These are phyloP conservation scores for Penicillium sp. DNA, from an alignment of 2,329 filamentous ascomycete species.

Conservation along the genomic window DNA sequence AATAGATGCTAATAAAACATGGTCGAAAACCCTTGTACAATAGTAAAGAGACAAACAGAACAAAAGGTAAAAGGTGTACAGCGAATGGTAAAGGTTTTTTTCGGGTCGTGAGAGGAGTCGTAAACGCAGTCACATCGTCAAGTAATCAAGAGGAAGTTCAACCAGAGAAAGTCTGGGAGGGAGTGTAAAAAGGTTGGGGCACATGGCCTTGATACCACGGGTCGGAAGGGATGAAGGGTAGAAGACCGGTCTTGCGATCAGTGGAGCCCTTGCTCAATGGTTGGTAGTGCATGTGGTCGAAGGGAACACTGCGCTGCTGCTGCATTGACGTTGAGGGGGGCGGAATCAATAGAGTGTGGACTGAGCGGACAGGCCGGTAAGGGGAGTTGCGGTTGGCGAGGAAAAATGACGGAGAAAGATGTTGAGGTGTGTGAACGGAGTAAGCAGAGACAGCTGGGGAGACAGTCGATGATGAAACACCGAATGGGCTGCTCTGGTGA, in stretches of 20 bases:
- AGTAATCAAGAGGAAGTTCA: conserved; percentile 18
- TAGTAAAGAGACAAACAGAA: conserved; percentile 3
- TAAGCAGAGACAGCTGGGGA: conserved; percentile 72
- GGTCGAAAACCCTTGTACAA: conserved; percentile 16
- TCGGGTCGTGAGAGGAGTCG: conserved; percentile 26
- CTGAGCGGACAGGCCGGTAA: conserved; percentile 84
- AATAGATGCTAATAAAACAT: conserved; percentile 16
- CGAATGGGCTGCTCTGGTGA: conserved; percentile 52
- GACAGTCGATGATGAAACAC: conserved; percentile 54
- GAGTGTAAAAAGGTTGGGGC: conserved; percentile 32
- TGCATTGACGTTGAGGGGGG: conserved; percentile 79
- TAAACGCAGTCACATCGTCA: conserved; percentile 30
- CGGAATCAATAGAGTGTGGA: conserved; percentile 88
- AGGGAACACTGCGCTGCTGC: conserved; percentile 64
- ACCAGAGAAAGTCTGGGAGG: conserved; percentile 30
- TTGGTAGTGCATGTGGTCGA: conserved; percentile 80
- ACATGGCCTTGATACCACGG: conserved; percentile 39
- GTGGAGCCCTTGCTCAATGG: conserved; percentile 70
- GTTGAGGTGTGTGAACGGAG: conserved; percentile 62
- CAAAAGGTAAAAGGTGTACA: conserved; percentile 17
- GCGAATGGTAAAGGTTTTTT: conserved; percentile 17
- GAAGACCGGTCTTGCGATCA: conserved; percentile 65
- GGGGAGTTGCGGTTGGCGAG: conserved; percentile 86
- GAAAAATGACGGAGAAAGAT: conserved; percentile 84
- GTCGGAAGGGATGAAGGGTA: conserved; percentile 58